Evolutionary conservation across 2,329 filamentous ascomycete species (phyloP).

Genomic region (Helminthosporium solani): DNA sequence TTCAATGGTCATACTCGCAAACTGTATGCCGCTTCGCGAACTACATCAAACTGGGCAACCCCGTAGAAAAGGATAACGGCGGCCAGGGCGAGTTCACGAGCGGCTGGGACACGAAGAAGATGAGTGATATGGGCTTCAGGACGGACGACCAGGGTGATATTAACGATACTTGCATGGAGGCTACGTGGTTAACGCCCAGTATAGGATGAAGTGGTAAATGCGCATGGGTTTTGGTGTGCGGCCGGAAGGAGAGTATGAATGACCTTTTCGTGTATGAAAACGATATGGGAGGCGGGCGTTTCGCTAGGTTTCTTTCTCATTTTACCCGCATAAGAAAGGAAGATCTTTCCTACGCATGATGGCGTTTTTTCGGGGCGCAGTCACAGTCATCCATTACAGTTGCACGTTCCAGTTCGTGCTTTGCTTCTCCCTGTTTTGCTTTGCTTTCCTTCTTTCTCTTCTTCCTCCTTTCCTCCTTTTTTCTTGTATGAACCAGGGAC

Average conservation of each 20-base stretch:
- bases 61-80: slow-evolving; percentile 34
- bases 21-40: slow-evolving; percentile 42
- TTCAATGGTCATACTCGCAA: slow-evolving; percentile 41
- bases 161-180: slow-evolving; percentile 39
- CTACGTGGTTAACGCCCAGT: slow-evolving; percentile 43
- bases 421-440: background rate
- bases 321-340: background rate
- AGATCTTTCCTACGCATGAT: slow-evolving; percentile 1
- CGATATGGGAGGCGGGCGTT: slow-evolving; percentile 8
- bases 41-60: slow-evolving; percentile 38
- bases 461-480: background rate
- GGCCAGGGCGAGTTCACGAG: slow-evolving; percentile 41
- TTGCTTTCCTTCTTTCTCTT: background rate
- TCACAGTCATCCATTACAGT: slow-evolving; percentile 1
- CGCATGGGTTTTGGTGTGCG: too few species aligned
- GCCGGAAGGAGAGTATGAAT: too few species aligned
- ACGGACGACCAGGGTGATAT: slow-evolving; percentile 36
- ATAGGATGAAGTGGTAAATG: slow-evolving; percentile 12
- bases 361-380: slow-evolving; percentile 4
- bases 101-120: slow-evolving; percentile 43
- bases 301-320: background rate
- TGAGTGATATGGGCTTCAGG: slow-evolving; percentile 39
- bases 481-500: background rate
- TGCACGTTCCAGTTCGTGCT: too few species aligned
- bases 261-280: background rate